Percentiles rank a stretch among this genome's conserved stretches.
Evolutionary conservation across 371 early-diverging fungal species (phyloP).

Genomic region (Aphelidium insulamus): DNA sequence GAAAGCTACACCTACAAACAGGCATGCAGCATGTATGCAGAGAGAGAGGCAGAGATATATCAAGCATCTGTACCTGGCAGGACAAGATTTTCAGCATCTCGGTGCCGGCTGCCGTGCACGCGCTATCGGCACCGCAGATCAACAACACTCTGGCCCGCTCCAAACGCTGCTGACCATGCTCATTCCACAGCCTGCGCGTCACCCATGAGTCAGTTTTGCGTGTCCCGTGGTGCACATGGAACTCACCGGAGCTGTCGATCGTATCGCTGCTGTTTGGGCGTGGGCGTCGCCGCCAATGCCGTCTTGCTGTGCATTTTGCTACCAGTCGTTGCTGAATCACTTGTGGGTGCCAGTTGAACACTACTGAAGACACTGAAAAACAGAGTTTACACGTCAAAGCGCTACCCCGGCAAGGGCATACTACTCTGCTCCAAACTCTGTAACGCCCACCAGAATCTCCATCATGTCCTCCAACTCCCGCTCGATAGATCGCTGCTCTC

Average conservation of each 20-base stretch:
- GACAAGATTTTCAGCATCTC: constrained; percentile 27
- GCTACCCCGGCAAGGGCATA: too few relatives aligned
- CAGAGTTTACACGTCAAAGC: too few relatives aligned
- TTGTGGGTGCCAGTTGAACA: too few relatives aligned
- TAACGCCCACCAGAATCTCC: too few relatives aligned
- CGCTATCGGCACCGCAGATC: constrained; percentile 16
- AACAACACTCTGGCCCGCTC: constrained; percentile 16
- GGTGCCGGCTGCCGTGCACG: constrained; percentile 15
- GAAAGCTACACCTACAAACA: constrained; percentile 24
- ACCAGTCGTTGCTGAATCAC: too few relatives aligned
- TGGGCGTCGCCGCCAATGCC: too few relatives aligned
- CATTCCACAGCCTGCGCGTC: constrained; percentile 19
- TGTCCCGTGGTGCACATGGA: neutral
- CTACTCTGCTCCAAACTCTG: too few relatives aligned
- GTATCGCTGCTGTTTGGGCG: constrained; percentile 15
- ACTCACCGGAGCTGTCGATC: constrained; percentile 20
- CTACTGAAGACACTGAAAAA: too few relatives aligned
- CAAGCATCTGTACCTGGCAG: constrained; percentile 16
- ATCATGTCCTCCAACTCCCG: too few relatives aligned
- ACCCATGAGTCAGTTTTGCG: neutral
- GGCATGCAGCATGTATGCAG: neutral
- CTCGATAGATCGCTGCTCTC: too few relatives aligned
- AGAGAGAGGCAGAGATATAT: neutral
- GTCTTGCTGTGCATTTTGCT: too few relatives aligned
- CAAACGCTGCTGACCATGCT: constrained; percentile 22